phyloP scores from a whole-genome alignment of 768 basidiomycete species.

The Astraeus odoratus region DNA sequence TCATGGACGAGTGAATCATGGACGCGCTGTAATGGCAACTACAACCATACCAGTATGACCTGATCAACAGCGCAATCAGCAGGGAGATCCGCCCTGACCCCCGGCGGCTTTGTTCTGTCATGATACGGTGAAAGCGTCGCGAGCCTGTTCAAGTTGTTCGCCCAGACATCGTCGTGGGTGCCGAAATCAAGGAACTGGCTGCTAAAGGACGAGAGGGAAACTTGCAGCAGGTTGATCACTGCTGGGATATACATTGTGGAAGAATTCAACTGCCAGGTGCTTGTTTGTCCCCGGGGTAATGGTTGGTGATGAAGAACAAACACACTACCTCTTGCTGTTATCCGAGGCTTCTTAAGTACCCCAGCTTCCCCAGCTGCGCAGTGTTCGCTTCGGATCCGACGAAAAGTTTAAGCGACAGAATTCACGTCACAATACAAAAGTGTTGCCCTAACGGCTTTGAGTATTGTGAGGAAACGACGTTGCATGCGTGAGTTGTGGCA shows the following conservation, averaged over 20 bases:
- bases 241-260: conserved; percentile 13
- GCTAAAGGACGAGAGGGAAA: neutral
- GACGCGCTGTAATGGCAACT: neutral
- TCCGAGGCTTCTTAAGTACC: no score
- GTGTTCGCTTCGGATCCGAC: no score
- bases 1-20: no score
- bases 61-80: conserved; percentile 34
- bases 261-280: neutral
- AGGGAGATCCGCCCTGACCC: conserved; percentile 25
- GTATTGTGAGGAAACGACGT: no score
- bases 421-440: no score
- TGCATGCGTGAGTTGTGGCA: no score
- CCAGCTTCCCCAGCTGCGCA: no score
- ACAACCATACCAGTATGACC: conserved; percentile 28
- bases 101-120: conserved; percentile 23
- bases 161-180: neutral
- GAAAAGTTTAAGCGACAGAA: no score
- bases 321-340: no score
- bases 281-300: neutral
- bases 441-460: no score
- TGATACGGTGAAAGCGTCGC: conserved; percentile 34
- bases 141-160: conserved; percentile 12
- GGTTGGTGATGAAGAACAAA: no score
- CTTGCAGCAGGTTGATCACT: conserved; percentile 8
- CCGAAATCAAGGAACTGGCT: neutral